These are phyloP conservation scores for Podospora tetraspora DNA, from an alignment of 495 filamentous ascomycete genomes.

Conservation along the genomic window DNA sequence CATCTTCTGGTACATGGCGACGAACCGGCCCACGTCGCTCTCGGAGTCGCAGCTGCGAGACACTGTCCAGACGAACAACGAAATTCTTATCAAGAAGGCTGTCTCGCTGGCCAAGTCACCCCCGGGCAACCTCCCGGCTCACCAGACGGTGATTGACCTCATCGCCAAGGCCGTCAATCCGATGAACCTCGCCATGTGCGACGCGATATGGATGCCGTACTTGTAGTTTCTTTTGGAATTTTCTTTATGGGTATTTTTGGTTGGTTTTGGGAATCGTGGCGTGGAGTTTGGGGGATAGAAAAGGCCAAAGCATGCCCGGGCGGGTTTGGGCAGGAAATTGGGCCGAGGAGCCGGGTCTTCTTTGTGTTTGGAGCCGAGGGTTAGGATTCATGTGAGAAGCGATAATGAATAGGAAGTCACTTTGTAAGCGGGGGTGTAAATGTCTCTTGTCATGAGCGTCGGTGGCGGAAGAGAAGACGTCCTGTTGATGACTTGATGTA, in stretches of 20 bases:
- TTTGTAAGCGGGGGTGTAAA: neutral
- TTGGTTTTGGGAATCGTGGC: neutral
- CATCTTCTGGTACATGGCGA: slow-evolving; percentile 90
- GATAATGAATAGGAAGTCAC: neutral
- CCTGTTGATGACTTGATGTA: neutral
- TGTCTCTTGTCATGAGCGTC: neutral
- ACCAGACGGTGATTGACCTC: slow-evolving; percentile 92
- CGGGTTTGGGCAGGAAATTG: neutral
- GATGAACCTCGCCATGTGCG: slow-evolving; percentile 71
- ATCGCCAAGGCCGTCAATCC: slow-evolving; percentile 83
- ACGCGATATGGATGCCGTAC: slow-evolving; percentile 97
- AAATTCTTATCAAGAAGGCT: slow-evolving; percentile 84
- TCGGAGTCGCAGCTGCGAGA: slow-evolving; percentile 73
- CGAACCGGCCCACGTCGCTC: slow-evolving; percentile 57
- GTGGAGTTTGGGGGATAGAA: neutral
- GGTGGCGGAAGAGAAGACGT: neutral
- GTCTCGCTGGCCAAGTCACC: slow-evolving; percentile 68
- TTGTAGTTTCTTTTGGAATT: slow-evolving; percentile 45
- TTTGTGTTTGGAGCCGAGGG: neutral
- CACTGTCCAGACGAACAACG: slow-evolving; percentile 79
- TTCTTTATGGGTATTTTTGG: neutral
- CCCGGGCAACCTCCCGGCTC: slow-evolving; percentile 70
- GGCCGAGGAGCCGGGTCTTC: neutral
- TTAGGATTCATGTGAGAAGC: neutral
- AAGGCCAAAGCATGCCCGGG: neutral